Evolutionary conservation across 2,329 filamentous ascomycete genomes (phyloP).

Genomic region (Diaporthe destruens): DNA sequence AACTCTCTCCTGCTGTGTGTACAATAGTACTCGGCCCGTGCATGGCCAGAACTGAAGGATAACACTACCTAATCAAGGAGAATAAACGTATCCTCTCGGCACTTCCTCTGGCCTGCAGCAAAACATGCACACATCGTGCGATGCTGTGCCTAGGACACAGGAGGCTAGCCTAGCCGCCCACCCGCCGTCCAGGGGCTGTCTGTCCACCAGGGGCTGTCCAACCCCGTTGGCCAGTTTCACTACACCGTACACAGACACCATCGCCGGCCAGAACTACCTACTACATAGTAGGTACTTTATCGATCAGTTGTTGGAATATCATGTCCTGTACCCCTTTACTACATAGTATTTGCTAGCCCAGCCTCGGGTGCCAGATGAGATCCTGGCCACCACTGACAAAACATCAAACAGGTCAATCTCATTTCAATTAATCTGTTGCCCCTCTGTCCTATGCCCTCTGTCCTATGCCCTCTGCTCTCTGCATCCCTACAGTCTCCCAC

Average conservation of each 20-base stretch:
- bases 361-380: neutral
- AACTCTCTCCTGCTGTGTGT: neutral
- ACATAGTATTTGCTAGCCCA: no score
- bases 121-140: slow-evolving; percentile 6
- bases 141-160: neutral
- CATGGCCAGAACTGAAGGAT: no score
- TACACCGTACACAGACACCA: slow-evolving; percentile 29
- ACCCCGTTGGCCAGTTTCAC: slow-evolving; percentile 27
- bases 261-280: slow-evolving; percentile 18
- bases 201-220: slow-evolving; percentile 28
- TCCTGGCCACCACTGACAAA: neutral
- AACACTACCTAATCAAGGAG: no score
- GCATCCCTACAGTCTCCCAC: neutral
- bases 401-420: neutral
- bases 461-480: neutral
- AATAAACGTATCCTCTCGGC: slow-evolving; percentile 2
- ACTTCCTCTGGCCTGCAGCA: neutral
- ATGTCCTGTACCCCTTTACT: no score
- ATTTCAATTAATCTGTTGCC: neutral
- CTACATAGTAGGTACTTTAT: neutral
- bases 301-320: neutral
- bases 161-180: slow-evolving; percentile 29
- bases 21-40: no score
- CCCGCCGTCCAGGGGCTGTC: slow-evolving; percentile 31
- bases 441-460: no score